Percentiles rank a stretch among this genome's conserved stretches.
phyloP scores from a whole-genome alignment of 345 rosid genomes.

The Hibiscus trionum region DNA sequence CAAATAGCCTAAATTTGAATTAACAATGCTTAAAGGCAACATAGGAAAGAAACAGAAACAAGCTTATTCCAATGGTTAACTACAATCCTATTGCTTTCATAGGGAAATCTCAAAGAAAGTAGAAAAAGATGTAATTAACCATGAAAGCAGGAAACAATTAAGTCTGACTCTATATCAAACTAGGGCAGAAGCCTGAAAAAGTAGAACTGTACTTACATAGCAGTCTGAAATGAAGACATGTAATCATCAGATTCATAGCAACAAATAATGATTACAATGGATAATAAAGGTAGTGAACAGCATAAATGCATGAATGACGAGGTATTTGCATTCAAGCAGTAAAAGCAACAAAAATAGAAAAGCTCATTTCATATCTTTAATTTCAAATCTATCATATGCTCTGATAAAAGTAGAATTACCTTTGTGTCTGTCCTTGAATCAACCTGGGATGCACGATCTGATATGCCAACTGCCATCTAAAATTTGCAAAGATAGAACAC shows the following conservation, averaged over 20 bases:
- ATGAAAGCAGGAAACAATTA: not conserved
- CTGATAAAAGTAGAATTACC: slow-evolving; percentile 29
- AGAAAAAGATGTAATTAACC: not conserved
- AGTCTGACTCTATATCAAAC: not conserved
- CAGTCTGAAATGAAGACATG: not conserved
- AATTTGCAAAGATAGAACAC: slow-evolving; percentile 8
- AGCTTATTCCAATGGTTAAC: not conserved
- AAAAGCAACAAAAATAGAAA: slow-evolving; percentile 1
- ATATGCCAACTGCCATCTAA: slow-evolving; percentile 96
- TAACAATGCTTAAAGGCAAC: not conserved
- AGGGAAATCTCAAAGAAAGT: not conserved
- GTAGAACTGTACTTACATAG: not conserved
- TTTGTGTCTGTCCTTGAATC: slow-evolving; percentile 67
- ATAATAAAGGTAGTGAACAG: not conserved
- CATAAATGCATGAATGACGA: not conserved
- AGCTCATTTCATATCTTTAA: not conserved
- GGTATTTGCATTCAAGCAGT: slow-evolving; percentile 1
- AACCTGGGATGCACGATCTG: slow-evolving; percentile 57
- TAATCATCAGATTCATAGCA: not conserved
- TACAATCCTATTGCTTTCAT: not conserved
- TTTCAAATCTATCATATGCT: not conserved
- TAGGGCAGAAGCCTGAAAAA: not conserved
- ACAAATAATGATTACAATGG: not conserved
- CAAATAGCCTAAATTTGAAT: not conserved
- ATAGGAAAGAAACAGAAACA: not conserved